phyloP scores from a whole-genome alignment of 2,329 filamentous ascomycete genomes.

The Chrysoporthe deuterocubensis region DNA sequence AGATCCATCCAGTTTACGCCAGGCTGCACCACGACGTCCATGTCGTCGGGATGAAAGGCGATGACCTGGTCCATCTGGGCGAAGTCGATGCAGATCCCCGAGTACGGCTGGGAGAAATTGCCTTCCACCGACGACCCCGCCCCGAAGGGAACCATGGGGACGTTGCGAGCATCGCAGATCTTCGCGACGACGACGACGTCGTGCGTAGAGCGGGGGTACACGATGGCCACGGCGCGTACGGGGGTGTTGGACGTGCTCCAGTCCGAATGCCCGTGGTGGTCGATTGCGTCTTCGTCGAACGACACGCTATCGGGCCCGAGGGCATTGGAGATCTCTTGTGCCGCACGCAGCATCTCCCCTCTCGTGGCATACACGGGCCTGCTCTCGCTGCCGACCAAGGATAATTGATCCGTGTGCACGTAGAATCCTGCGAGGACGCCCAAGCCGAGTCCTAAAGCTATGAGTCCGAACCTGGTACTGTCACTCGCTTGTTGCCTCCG shows the following conservation, averaged over 20 bases:
- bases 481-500: not conserved
- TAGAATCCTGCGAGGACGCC: not conserved
- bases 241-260: slow-evolving; percentile 72
- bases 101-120: slow-evolving; percentile 69
- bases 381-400: not conserved
- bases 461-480: not conserved
- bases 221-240: slow-evolving; percentile 65
- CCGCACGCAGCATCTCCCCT: slow-evolving; percentile 47
- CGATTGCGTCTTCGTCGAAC: slow-evolving; percentile 66
- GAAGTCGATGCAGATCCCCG: slow-evolving; percentile 73
- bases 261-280: slow-evolving; percentile 69
- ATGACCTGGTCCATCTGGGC: slow-evolving; percentile 69
- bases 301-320: slow-evolving; percentile 65
- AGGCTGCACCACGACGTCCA: slow-evolving; percentile 75
- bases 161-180: slow-evolving; percentile 63
- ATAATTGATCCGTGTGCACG: not conserved
- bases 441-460: not conserved
- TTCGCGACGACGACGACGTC: slow-evolving; percentile 67
- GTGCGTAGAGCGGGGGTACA: slow-evolving; percentile 66
- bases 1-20: slow-evolving; percentile 70
- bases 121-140: slow-evolving; percentile 75
- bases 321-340: slow-evolving; percentile 54
- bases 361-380: slow-evolving; percentile 4
- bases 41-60: slow-evolving; percentile 66
- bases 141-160: slow-evolving; percentile 66